These are phyloP conservation scores for Patellifolia procumbens DNA, from an alignment of 179 eudicot genomes.

Conservation along the genomic window DNA sequence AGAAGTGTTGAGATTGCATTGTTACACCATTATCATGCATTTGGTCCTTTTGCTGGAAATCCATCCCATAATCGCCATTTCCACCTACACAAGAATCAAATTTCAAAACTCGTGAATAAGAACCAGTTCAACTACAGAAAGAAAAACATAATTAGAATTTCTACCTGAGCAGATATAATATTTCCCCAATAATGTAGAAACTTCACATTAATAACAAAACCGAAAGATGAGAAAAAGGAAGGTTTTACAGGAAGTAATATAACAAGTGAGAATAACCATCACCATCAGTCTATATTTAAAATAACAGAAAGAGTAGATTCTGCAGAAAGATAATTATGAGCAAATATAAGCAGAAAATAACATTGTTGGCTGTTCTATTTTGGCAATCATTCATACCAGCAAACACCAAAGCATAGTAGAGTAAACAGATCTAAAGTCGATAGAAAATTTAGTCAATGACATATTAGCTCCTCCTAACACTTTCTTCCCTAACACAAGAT, in stretches of 20 bases:
- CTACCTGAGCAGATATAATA: constrained; percentile 49
- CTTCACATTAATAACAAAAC: not conserved
- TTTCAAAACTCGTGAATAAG: not conserved
- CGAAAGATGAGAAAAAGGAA: not conserved
- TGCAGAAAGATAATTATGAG: not conserved
- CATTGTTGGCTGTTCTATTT: not conserved
- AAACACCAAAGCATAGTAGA: not conserved
- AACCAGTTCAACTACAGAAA: not conserved
- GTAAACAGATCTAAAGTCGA: not conserved
- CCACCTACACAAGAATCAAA: constrained; percentile 56
- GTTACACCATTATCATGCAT: constrained; percentile 71
- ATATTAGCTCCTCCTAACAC: not conserved
- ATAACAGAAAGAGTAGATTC: not conserved
- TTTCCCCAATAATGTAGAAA: not conserved
- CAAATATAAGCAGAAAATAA: not conserved
- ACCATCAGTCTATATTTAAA: not conserved
- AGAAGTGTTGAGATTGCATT: constrained; percentile 81
- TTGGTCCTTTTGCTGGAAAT: constrained; percentile 88
- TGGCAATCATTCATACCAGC: not conserved
- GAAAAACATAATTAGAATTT: constrained; percentile 53
- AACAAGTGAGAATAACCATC: constrained; percentile 1
- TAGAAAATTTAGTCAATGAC: not conserved
- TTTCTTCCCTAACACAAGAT: not conserved
- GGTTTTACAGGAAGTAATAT: not conserved
- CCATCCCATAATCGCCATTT: constrained; percentile 77